Conservation (phyloP, 495 filamentous ascomycete species). For the Xylaria nigripes region DNA sequence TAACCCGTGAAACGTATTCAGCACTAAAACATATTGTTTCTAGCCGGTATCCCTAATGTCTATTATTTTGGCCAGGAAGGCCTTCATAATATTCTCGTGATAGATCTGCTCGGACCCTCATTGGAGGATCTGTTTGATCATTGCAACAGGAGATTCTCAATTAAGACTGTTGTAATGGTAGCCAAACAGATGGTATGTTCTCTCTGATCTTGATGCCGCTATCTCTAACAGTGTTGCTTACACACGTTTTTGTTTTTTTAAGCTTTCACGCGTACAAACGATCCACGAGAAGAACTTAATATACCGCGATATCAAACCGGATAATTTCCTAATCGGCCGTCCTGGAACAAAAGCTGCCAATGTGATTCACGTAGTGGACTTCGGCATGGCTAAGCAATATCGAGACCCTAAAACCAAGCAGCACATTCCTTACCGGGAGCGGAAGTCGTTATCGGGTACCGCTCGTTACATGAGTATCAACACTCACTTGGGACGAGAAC, state of each 20-base stretch:
- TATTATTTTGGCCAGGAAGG: slow-evolving; percentile 99
- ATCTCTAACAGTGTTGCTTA: slow-evolving; percentile 9
- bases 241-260: too few relatives aligned
- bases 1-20: neutral
- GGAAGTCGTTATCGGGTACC: slow-evolving; percentile 94
- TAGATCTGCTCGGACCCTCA: slow-evolving; percentile 92
- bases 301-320: slow-evolving; percentile 98
- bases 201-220: slow-evolving; percentile 7
- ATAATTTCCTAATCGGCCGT: slow-evolving; percentile 98
- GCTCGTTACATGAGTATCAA: slow-evolving; percentile 99
- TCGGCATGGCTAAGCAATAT: slow-evolving; percentile 99
- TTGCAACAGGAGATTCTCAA: slow-evolving; percentile 89
- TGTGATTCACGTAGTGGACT: slow-evolving; percentile 98
- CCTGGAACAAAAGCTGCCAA: slow-evolving; percentile 87
- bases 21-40: slow-evolving; percentile 16
- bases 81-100: slow-evolving; percentile 97
- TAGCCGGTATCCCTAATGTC: slow-evolving; percentile 98
- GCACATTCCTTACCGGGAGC: slow-evolving; percentile 96
- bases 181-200: slow-evolving; percentile 91
- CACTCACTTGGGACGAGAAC: slow-evolving; percentile 92
- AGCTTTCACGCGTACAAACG: slow-evolving; percentile 93
- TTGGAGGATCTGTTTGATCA: slow-evolving; percentile 97
- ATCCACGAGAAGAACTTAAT: slow-evolving; percentile 99
- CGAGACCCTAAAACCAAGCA: slow-evolving; percentile 98
- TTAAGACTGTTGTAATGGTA: slow-evolving; percentile 98